These are phyloP conservation scores for Xylariales sp. DNA, from an alignment of 2,329 filamentous ascomycete species.

Conservation along the genomic window DNA sequence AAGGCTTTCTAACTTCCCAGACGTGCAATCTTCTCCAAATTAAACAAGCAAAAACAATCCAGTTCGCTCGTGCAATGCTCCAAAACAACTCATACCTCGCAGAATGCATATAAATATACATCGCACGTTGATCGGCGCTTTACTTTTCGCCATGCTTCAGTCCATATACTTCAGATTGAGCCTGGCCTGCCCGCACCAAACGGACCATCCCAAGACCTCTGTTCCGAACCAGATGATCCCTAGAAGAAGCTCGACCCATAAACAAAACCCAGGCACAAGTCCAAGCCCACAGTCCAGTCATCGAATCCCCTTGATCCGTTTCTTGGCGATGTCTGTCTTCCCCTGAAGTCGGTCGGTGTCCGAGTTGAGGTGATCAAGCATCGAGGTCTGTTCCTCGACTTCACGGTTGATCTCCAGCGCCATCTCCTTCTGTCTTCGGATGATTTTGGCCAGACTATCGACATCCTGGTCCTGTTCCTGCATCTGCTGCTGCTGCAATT, in stretches of 20 bases:
- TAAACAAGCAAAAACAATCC: no score
- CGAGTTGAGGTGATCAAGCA: constrained; percentile 62
- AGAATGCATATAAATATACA: no score
- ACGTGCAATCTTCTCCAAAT: constrained; percentile 2
- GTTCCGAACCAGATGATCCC: constrained; percentile 13
- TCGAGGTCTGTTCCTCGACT: constrained; percentile 64
- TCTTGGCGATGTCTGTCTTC: constrained; percentile 72
- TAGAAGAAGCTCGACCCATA: constrained; percentile 15
- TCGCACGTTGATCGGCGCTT: no score
- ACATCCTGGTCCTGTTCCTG: constrained; percentile 70
- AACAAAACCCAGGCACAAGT: constrained; percentile 11
- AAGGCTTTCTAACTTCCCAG: neutral
- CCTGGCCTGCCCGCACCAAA: constrained; percentile 16
- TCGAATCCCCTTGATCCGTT: constrained; percentile 53
- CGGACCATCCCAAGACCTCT: constrained; percentile 15
- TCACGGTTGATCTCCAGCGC: constrained; percentile 72
- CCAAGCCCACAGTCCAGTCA: constrained; percentile 11
- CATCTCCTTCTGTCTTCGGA: constrained; percentile 72
- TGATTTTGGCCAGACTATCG: constrained; percentile 61
- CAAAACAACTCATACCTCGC: no score
- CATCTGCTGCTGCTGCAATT: constrained; percentile 71
- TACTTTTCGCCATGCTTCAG: no score
- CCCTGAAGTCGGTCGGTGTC: constrained; percentile 61
- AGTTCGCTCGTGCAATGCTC: no score
- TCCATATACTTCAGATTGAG: constrained; percentile 11